Evolutionary conservation across 2,329 filamentous ascomycete genomes (phyloP), one percentile per base, ranked within the genome.

Genomic region (Leptographium galeiforme): DNA sequence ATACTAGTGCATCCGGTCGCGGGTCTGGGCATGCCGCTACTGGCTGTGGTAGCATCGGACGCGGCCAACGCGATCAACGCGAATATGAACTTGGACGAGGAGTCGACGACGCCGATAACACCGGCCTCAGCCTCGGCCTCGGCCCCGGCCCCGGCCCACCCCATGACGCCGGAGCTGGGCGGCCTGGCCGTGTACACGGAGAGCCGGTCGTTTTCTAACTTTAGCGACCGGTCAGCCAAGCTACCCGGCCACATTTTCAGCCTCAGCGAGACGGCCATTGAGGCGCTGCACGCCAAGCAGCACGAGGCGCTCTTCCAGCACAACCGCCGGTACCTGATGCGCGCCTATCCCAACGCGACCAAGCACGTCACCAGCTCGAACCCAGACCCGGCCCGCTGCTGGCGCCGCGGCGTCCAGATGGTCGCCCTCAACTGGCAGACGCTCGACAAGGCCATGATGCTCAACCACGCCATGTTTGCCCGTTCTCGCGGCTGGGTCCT

Each of bases 401-500:
- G 93, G 93, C 82, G 89, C 50, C 83, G 87, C 52, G 93, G 93
- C 33, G 90, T 96, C 19, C 93, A 98, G 67, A 97, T 98, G 91
- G 90, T 89, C 6, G 91, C 93, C 18, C 78, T 97, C 67, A 98
- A 98, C 66, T 97, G 93, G 91, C 93, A 98, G 68, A 91, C 85
- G 3, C 85, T 90, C 60, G 91, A 97, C 64, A 81, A 93, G 54
- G 87, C 88, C 45, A 94, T 96, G 79, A 94, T 97, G 74, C 79
- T 98, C 64, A 97, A 97, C 64, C 86, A 95, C 62, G 93, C 87
- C 64, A 97, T 98, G 93, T 98, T 97, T 66, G 87, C 89, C 39
- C 87, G 82, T 11, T 85, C 87, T 50, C 72, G 79, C 44, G 90
- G 91, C 43, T 96, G 88, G 87, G 81, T 90, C 2, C 74, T 93